Base-by-base conservation (phyloP, 2,329 filamentous ascomycete genomes). In the Claviceps sp. region DNA sequence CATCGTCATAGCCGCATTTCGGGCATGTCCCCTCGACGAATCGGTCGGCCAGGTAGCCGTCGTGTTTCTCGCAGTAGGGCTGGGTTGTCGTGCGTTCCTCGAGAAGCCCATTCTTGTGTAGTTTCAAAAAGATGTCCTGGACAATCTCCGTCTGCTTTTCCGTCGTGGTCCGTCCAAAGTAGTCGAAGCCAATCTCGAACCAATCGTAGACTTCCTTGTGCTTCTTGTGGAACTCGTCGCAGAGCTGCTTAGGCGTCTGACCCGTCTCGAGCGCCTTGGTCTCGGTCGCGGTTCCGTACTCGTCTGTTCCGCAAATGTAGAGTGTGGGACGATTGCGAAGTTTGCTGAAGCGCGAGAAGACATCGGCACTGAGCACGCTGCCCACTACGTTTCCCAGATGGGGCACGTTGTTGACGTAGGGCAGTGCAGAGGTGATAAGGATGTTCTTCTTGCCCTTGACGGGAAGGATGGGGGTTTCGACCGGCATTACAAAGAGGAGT, bases 241-340 rank as follows among this genome's bases (percentile, higher is more conserved):
- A 96, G 13, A 97, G 81, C 64, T 90, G 79, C 61, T 86, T 77
- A 22, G 91, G 89, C 13, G 84, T 89, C 57, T 89, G 75, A 14
- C 85, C 84, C 66, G 93, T 89, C 66, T 95, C 89, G 42, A 96
- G 80, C 4, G 91, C 91, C 73, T 95, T 95, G 26, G 91, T 95
- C 70, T 96, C 91, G 37, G 90, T 95, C 22, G 91, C 90, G 13
- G 91, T 97, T 53, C 91, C 91, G 68, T 96, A 97, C 70, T 97
- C 88, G 72, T 96, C 91, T 19, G 54, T 57, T 34, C 89, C 89
- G 68, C 90, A 95, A 59, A 95, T 76, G 67, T 82, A 95, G 49
- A 95, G 77, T 1, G 89, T 94, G 58, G 82, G 86, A 63, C 84
- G 78, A 52, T 84, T 86, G 62, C 88, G 80, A 44, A 86, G 83